phyloP scores from a whole-genome alignment of 2,329 filamentous ascomycete genomes.

The Rutstroemia sp. region DNA sequence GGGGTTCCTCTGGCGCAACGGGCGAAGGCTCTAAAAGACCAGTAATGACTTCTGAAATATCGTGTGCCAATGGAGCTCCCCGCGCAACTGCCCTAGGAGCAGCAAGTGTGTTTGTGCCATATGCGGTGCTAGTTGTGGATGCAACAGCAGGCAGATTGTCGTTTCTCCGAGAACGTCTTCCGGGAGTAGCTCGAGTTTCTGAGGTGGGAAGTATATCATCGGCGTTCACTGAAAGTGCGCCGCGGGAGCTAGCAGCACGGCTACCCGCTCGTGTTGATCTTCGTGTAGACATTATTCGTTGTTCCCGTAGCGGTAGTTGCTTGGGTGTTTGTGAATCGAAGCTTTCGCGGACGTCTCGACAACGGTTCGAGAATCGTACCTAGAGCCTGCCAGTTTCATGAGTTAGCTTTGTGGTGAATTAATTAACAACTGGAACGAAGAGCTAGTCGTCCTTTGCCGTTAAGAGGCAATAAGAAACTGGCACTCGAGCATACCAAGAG shows the following conservation, averaged over 20 bases:
- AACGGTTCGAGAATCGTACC: background rate
- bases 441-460: no score
- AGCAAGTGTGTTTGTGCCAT: slow-evolving; percentile 23
- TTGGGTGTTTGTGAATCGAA: background rate
- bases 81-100: slow-evolving; percentile 9
- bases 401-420: background rate
- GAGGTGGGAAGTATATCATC: slow-evolving; percentile 17
- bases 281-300: slow-evolving; percentile 21
- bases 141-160: slow-evolving; percentile 17
- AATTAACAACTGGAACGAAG: background rate
- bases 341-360: background rate
- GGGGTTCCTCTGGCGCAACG: background rate
- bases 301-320: background rate
- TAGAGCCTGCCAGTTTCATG: background rate
- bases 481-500: background rate
- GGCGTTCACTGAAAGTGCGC: slow-evolving; percentile 14
- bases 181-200: slow-evolving; percentile 6
- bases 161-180: slow-evolving; percentile 7
- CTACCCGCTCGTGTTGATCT: slow-evolving; percentile 21
- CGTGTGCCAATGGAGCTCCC: slow-evolving; percentile 11
- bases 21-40: slow-evolving; percentile 16
- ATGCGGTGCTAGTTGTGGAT: slow-evolving; percentile 20
- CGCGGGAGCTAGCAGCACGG: slow-evolving; percentile 16
- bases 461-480: background rate
- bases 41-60: slow-evolving; percentile 15